Evolutionary conservation across 2,329 filamentous ascomycete species (phyloP).

Genomic region (Penicillium sp.): DNA sequence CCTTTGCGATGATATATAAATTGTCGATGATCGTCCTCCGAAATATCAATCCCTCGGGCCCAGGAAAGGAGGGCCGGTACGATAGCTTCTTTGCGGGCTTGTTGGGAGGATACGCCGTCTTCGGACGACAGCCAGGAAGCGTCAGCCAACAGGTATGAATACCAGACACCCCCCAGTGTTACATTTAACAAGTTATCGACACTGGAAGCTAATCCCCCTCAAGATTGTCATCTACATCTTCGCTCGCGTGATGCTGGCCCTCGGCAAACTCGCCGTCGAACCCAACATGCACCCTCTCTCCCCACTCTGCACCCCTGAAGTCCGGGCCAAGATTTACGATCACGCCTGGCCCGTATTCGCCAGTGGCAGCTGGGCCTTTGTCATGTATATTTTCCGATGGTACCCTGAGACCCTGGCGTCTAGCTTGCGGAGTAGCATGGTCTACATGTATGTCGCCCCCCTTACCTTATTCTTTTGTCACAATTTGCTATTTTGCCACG

Average conservation of each 20-base stretch:
- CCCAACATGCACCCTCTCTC: slow-evolving; percentile 47
- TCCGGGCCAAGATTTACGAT: slow-evolving; percentile 54
- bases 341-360: slow-evolving; percentile 94
- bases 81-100: slow-evolving; percentile 86
- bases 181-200: background rate
- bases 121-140: slow-evolving; percentile 75
- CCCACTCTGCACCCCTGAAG: slow-evolving; percentile 45
- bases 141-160: slow-evolving; percentile 69
- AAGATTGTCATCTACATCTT: slow-evolving; percentile 98
- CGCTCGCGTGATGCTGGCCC: slow-evolving; percentile 79
- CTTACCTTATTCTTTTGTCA: background rate
- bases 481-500: background rate
- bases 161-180: background rate
- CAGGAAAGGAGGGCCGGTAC: slow-evolving; percentile 65
- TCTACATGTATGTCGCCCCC: slow-evolving; percentile 74
- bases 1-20: slow-evolving; percentile 92
- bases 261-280: slow-evolving; percentile 80
- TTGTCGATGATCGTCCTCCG: slow-evolving; percentile 72
- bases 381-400: slow-evolving; percentile 94
- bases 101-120: slow-evolving; percentile 88
- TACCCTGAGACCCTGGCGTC: slow-evolving; percentile 89
- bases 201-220: slow-evolving; percentile 6
- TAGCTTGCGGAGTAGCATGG: slow-evolving; percentile 93
- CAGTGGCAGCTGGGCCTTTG: slow-evolving; percentile 81
- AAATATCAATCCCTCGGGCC: slow-evolving; percentile 47